phyloP scores from a whole-genome alignment of 176 grass and related monocot genomes.

The Themeda triandra region DNA sequence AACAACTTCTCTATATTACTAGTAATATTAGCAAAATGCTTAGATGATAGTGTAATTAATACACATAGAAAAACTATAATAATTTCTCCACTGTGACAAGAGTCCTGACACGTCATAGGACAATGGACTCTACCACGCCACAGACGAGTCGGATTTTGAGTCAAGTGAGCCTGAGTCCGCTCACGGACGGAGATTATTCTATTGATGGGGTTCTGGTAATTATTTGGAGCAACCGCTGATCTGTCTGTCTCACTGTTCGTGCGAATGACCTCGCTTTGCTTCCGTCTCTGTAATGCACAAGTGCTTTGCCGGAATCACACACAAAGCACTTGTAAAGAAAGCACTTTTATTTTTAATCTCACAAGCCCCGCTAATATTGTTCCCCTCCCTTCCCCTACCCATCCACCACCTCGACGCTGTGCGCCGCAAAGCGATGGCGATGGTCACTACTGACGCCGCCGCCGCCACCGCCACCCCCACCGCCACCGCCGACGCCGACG shows the following conservation, averaged over 20 bases:
- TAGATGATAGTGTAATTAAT: no score
- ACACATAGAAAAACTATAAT: no score
- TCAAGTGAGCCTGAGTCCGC: background rate
- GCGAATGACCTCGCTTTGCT: constrained; percentile 14
- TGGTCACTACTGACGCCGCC: constrained; percentile 26
- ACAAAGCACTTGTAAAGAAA: constrained; percentile 26
- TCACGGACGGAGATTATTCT: background rate
- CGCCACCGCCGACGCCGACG: background rate
- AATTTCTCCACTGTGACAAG: no score
- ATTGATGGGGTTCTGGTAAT: background rate
- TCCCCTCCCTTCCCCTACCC: background rate
- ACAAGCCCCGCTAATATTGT: background rate
- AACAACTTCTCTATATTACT: no score
- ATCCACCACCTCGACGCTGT: background rate
- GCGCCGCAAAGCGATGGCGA: constrained; percentile 37
- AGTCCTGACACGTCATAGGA: background rate
- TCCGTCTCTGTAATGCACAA: background rate
- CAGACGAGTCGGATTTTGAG: background rate
- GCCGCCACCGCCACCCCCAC: background rate
- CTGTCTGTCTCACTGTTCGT: background rate
- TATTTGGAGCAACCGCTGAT: background rate
- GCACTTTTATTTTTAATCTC: background rate
- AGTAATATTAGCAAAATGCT: no score
- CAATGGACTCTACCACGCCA: background rate
- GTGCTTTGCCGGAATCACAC: constrained; percentile 28